phyloP scores from a whole-genome alignment of 2,329 filamentous ascomycete species.

The Cladosporium phlei region DNA sequence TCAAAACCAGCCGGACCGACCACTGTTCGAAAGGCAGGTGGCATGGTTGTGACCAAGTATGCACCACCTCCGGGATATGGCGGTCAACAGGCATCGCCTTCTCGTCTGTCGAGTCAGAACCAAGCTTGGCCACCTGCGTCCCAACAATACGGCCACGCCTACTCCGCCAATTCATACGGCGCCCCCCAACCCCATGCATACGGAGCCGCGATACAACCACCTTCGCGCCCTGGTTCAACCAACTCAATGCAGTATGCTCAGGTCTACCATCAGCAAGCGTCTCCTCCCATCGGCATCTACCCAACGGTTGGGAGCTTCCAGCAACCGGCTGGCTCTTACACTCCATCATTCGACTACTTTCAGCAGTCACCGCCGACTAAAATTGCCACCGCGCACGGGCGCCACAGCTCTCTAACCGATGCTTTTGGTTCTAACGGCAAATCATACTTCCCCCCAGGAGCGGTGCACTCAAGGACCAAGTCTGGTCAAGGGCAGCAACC shows the following conservation, averaged over 20 bases:
- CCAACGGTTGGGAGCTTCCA: background rate
- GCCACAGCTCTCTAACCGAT: constrained; percentile 1
- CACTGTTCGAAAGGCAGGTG: constrained; percentile 33
- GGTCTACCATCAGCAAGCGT: background rate
- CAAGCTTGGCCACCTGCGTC: constrained; percentile 19
- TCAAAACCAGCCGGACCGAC: constrained; percentile 36
- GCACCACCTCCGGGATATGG: constrained; percentile 47
- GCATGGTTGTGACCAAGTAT: constrained; percentile 46
- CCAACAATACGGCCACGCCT: constrained; percentile 15
- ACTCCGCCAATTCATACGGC: constrained; percentile 17
- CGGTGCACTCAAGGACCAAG: background rate
- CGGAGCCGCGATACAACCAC: constrained; percentile 15
- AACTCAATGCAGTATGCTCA: constrained; percentile 9
- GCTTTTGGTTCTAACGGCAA: background rate
- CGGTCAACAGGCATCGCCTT: constrained; percentile 20
- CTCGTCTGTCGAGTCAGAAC: constrained; percentile 16
- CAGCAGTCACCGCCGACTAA: constrained; percentile 7
- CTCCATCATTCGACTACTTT: constrained; percentile 4
- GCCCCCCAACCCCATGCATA: constrained; percentile 8
- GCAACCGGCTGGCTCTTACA: background rate
- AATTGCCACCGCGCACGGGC: background rate
- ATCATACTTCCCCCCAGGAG: constrained; percentile 8
- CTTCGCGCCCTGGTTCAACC: constrained; percentile 11
- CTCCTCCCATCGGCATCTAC: constrained; percentile 6
- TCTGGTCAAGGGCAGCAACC: background rate